Conservation (phyloP, 805 yeast species). For the Starmerella apis region DNA sequence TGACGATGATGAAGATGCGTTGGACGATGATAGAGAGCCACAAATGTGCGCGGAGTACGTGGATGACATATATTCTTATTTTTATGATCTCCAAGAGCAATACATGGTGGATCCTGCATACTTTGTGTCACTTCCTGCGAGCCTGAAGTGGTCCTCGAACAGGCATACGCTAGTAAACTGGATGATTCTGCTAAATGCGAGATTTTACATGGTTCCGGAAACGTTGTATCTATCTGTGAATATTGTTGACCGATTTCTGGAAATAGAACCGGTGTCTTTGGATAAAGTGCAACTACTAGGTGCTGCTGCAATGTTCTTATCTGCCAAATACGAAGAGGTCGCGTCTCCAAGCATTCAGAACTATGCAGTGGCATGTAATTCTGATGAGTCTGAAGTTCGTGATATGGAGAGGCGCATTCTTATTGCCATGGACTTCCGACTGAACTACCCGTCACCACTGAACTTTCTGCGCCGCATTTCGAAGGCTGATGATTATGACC, state of each 20-base stretch:
- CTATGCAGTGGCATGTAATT: conserved; percentile 78
- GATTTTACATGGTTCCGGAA: conserved; percentile 76
- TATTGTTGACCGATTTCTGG: conserved; percentile 77
- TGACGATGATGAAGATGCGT: conserved; percentile 9
- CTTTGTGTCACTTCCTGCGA: conserved; percentile 49
- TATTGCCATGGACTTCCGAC: conserved; percentile 58
- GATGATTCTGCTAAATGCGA: conserved; percentile 79
- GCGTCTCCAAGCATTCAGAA: conserved; percentile 75
- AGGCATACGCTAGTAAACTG: conserved; percentile 85
- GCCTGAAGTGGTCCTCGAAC: conserved; percentile 57
- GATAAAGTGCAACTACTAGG: conserved; percentile 77
- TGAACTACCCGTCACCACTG: conserved; percentile 82
- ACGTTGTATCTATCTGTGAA: conserved; percentile 74
- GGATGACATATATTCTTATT: conserved; percentile 69
- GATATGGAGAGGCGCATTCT: conserved; percentile 74
- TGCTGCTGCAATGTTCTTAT: conserved; percentile 73
- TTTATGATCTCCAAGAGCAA: conserved; percentile 58
- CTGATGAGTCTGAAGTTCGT: conserved; percentile 54
- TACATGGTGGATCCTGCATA: conserved; percentile 56
- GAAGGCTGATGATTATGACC: conserved; percentile 82
- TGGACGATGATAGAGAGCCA: conserved; percentile 34
- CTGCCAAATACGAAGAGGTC: conserved; percentile 90
- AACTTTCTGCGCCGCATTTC: conserved; percentile 80
- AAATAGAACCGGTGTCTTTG: conserved; percentile 62
- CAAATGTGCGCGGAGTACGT: conserved; percentile 92